Percentiles rank a stretch among this genome's conserved stretches.
Evolutionary conservation across 2,329 filamentous ascomycete genomes (phyloP).

Genomic region (Ophidiomyces ophidiicola): DNA sequence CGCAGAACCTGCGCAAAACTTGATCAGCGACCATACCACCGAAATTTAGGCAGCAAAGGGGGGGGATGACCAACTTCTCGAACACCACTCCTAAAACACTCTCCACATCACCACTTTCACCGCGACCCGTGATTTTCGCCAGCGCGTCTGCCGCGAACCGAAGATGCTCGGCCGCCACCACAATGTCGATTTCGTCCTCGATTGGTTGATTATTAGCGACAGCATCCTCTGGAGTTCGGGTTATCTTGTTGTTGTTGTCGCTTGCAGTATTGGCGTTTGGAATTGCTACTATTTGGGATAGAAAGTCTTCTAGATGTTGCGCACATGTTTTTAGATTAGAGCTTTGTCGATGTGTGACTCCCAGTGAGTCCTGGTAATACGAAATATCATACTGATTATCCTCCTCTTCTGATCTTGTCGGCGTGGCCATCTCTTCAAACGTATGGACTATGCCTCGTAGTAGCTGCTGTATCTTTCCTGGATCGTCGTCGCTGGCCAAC

Average conservation of each 20-base stretch:
- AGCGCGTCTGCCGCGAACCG: slow-evolving; percentile 67
- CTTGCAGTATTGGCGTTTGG: slow-evolving; percentile 8
- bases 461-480: slow-evolving; percentile 57
- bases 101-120: slow-evolving; percentile 79
- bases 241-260: slow-evolving; percentile 8
- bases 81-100: slow-evolving; percentile 95
- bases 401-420: slow-evolving; percentile 25
- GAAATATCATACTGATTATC: slow-evolving; percentile 43
- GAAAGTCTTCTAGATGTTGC: slow-evolving; percentile 59
- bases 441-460: slow-evolving; percentile 53
- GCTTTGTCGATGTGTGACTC: slow-evolving; percentile 80
- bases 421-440: slow-evolving; percentile 44
- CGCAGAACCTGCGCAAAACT: slow-evolving; percentile 12
- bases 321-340: slow-evolving; percentile 66
- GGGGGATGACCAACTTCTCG: slow-evolving; percentile 60
- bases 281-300: slow-evolving; percentile 41
- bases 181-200: slow-evolving; percentile 53
- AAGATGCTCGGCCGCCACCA: slow-evolving; percentile 79
- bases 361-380: slow-evolving; percentile 70
- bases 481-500: slow-evolving; percentile 29
- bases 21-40: background rate
- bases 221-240: slow-evolving; percentile 16
- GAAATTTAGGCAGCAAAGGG: background rate
- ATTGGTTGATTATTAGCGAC: slow-evolving; percentile 15
- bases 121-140: slow-evolving; percentile 77